Evolutionary conservation across 2,329 filamentous ascomycete genomes (phyloP).

Genomic region (Apiospora aurea): DNA sequence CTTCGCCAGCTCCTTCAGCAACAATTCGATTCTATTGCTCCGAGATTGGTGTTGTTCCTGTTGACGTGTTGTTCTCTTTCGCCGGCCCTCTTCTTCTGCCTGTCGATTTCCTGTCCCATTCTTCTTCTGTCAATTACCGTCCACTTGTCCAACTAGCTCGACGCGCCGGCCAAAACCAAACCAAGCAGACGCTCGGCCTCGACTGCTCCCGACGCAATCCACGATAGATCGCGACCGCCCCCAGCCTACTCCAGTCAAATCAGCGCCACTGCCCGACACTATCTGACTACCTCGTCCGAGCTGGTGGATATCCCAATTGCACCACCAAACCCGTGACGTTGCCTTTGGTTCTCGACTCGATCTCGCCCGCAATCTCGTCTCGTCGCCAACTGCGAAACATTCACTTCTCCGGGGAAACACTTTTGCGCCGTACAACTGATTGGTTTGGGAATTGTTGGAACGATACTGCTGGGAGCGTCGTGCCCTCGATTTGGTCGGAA

Average conservation of each 20-base stretch:
- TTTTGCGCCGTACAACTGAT: background rate
- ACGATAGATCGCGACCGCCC: constrained; percentile 3
- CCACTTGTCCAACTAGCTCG: background rate
- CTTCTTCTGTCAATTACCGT: too few relatives aligned
- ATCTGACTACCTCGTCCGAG: background rate
- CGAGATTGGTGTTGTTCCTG: background rate
- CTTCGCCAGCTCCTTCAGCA: background rate
- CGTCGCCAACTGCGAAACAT: background rate
- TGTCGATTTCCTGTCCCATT: too few relatives aligned
- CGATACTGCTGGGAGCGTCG: background rate
- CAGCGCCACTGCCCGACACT: background rate
- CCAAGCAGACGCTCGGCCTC: constrained; percentile 8
- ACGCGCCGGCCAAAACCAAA: background rate
- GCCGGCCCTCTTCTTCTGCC: background rate
- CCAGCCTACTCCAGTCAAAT: background rate
- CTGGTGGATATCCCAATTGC: background rate
- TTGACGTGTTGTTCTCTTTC: background rate
- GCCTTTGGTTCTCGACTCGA: background rate
- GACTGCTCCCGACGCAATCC: background rate
- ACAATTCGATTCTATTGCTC: background rate
- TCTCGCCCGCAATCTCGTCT: background rate
- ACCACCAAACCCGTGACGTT: background rate
- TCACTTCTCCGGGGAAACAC: background rate
- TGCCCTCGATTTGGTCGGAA: background rate
- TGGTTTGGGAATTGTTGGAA: background rate